Base-by-base conservation (phyloP, 352 stramenopile genomes). In the Globisporangium canariense region DNA sequence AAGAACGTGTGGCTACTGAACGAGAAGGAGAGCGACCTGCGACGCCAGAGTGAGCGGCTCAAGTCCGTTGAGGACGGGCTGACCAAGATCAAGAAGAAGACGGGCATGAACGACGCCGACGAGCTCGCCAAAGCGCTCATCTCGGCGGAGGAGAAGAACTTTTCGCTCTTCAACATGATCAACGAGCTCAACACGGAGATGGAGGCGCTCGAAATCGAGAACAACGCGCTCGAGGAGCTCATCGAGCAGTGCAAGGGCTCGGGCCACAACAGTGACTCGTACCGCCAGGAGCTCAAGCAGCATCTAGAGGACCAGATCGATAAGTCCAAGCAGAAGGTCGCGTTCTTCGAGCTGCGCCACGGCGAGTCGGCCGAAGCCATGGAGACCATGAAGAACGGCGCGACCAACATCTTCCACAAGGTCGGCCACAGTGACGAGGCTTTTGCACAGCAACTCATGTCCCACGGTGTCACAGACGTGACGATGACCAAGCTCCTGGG, bases 151-250 rank as follows among this genome's bases (percentile, higher is more conserved):
- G 91, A 98, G 64, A 97, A 98, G 70, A 98, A 98, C 73, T 98
- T 98, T 63, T 96, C 84, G 50, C 79, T 98, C 18, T 98, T 98
- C 70, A 98, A 97, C 61, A 91, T 97, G 68, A 94, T 98, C 71
- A 98, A 97, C 72, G 89, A 97, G 56, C 74, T 97, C 43, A 98
- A 93, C 72, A 94, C 82, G 2, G 89, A 97, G 61, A 97, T 97
- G 80, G 85, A 96, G 70, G 76, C 73, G 18, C 67, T 94, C 38
- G 88, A 96, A 70, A 88, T 94, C 54, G 87, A 96, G 51, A 96
- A 94, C 65, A 89, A 93, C 32, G 74, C 64, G 2, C 71, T 92
- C 10, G 80, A 92, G 53, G 66, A 80, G 63, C 47, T 81, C n/a
- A 82, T 87, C 38, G 74, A 85, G 22, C 71, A 81, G 22, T 86